phyloP scores from a whole-genome alignment of 352 stramenopile genomes.

The Globisporangium apiculatum region DNA sequence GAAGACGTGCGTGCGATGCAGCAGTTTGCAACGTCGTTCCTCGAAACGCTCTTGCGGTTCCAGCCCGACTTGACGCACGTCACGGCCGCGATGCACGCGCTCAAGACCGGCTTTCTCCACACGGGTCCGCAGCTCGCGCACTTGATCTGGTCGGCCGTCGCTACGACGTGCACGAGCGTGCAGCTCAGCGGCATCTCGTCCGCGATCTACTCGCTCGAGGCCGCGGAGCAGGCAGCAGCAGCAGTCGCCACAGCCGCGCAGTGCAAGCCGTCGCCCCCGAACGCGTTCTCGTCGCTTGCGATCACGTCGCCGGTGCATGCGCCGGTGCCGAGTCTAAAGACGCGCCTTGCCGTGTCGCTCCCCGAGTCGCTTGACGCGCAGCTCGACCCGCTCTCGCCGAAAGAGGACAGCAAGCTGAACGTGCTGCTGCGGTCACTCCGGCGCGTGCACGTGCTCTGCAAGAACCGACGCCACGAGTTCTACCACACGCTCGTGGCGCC shows the following conservation, averaged over 20 bases:
- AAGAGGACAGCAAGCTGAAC: slow-evolving; percentile 77
- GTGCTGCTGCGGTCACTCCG: slow-evolving; percentile 54
- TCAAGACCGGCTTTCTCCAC: slow-evolving; percentile 72
- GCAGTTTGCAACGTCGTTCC: slow-evolving; percentile 61
- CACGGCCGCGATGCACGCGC: slow-evolving; percentile 34
- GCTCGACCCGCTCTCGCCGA: slow-evolving; percentile 63
- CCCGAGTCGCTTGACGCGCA: slow-evolving; percentile 58
- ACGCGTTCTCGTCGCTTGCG: slow-evolving; percentile 59
- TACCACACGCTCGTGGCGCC: slow-evolving; percentile 42
- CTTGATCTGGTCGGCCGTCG: slow-evolving; percentile 69
- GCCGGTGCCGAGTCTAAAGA: slow-evolving; percentile 42
- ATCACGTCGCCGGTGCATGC: slow-evolving; percentile 66
- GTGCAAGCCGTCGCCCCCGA: neutral
- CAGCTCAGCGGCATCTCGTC: slow-evolving; percentile 69
- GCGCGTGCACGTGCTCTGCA: slow-evolving; percentile 51
- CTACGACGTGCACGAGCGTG: slow-evolving; percentile 51
- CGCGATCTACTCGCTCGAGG: slow-evolving; percentile 48
- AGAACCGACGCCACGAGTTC: slow-evolving; percentile 38
- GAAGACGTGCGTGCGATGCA: slow-evolving; percentile 68
- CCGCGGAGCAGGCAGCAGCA: neutral
- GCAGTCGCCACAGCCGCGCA: neutral
- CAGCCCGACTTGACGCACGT: slow-evolving; percentile 53
- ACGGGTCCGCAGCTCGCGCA: slow-evolving; percentile 62
- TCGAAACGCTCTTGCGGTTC: slow-evolving; percentile 62
- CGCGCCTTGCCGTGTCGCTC: slow-evolving; percentile 50